These are phyloP conservation scores for Candida caryicola DNA, from an alignment of 805 yeast genomes.

Conservation along the genomic window DNA sequence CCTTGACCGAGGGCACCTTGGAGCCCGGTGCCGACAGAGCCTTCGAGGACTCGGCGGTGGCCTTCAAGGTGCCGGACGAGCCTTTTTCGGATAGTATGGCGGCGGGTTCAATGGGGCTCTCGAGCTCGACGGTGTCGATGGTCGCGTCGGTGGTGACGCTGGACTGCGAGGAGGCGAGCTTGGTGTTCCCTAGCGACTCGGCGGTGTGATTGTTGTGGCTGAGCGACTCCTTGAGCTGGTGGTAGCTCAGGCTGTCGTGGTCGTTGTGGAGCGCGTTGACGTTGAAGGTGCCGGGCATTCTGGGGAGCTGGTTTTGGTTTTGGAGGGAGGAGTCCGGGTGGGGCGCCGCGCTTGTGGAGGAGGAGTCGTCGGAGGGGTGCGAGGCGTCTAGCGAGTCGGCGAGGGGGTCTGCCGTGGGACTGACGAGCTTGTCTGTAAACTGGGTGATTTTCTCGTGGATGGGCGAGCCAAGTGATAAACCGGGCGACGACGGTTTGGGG, in stretches of 20 bases:
- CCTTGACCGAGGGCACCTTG: background rate
- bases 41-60: background rate
- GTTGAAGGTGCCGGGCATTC: slow-evolving; percentile 45
- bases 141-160: slow-evolving; percentile 2
- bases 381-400: slow-evolving; percentile 1
- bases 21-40: background rate
- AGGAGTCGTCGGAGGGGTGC: background rate
- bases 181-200: slow-evolving; percentile 5
- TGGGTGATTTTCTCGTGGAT: slow-evolving; percentile 12
- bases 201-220: slow-evolving; percentile 5
- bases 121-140: slow-evolving; percentile 4
- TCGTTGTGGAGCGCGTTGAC: slow-evolving; percentile 43
- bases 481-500: slow-evolving; percentile 1
- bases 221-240: slow-evolving; percentile 10
- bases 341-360: slow-evolving; percentile 2
- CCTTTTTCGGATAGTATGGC: background rate
- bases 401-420: slow-evolving; percentile 4
- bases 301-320: slow-evolving; percentile 33
- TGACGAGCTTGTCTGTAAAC: slow-evolving; percentile 10
- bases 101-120: background rate
- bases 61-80: background rate
- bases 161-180: slow-evolving; percentile 11
- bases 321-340: slow-evolving; percentile 2
- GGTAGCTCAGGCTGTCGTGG: slow-evolving; percentile 7
- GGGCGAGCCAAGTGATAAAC: slow-evolving; percentile 11